Base-by-base conservation (phyloP, 495 filamentous ascomycete species). In the Acidiella bohemica region DNA sequence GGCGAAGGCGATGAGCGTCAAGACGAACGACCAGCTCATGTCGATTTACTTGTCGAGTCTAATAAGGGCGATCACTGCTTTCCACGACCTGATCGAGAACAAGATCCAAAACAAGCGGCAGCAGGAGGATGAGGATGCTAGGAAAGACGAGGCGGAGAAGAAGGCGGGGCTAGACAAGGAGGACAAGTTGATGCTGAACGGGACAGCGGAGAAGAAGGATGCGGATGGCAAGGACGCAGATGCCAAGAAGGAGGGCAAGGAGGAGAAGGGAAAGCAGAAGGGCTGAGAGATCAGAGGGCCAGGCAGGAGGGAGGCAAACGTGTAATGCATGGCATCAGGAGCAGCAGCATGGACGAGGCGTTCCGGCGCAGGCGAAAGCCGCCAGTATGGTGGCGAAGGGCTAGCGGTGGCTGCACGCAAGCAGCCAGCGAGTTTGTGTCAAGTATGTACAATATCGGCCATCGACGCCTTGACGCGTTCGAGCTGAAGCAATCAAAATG, bases 11-110 rank as follows among this genome's bases (percentile, higher is more conserved):
- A 92, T 97, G 92, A 92, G 84, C 60, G 72, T 93, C 60, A 97
- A 97, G 77, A 95, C 92, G 44, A 96, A 97, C 55, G 90, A 97
- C 60, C 90, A 97, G 67, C 71, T 97, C 44, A 94, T 97, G 77
- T 75, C 86, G 27, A 96, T 97, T 57, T 97, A 97, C 59, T 68
- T 97, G 42, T 88, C 81, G 62, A 90, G 81, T 62, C 65, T 97
- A 66, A 95, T 97, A 64, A 75, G 90, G 28, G 92, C 92, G 22
- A 96, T 97, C 54, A 96, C 90, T 6, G 92, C 90, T 11, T 97
- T 96, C 76, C 90, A 97, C 59, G 90, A 97, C 61, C 66, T 97
- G 47, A 97, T 97, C 53, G 90, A 97, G 70, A 97, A 97, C 66
- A 97, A 97, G 78, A 93, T 96, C 46, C 90, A 96, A 67, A 97